Percentiles rank a stretch among this genome's conserved stretches.
Evolutionary conservation across 2,329 filamentous ascomycete species (phyloP).

Genomic region (Nemania abortiva): DNA sequence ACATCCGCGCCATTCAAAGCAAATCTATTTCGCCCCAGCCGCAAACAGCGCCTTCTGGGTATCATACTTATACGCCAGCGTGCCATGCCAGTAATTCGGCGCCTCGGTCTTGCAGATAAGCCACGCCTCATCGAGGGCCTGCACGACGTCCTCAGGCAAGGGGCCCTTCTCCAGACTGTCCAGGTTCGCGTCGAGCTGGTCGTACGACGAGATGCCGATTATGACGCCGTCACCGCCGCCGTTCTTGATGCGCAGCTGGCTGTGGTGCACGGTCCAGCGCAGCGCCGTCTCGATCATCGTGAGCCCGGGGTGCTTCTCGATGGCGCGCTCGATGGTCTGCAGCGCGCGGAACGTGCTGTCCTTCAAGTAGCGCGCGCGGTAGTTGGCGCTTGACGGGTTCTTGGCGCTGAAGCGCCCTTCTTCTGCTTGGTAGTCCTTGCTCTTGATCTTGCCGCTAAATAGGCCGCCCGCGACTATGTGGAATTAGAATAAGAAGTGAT

Average conservation of each 20-base stretch:
- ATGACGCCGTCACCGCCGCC: constrained; percentile 70
- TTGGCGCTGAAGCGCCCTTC: constrained; percentile 78
- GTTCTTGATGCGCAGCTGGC: constrained; percentile 63
- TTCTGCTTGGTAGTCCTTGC: constrained; percentile 68
- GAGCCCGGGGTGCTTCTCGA: constrained; percentile 72
- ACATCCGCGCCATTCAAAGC: not conserved
- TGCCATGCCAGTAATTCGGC: constrained; percentile 67
- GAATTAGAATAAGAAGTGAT: not conserved
- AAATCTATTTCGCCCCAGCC: constrained; percentile 54
- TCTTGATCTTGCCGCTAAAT: constrained; percentile 83
- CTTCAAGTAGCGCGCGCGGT: constrained; percentile 78
- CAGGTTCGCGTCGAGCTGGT: constrained; percentile 70
- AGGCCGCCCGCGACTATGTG: constrained; percentile 75
- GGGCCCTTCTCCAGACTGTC: constrained; percentile 74
- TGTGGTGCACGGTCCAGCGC: constrained; percentile 80
- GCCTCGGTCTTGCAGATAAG: constrained; percentile 70
- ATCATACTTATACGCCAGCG: constrained; percentile 76
- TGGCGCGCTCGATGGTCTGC: constrained; percentile 74
- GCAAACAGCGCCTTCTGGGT: constrained; percentile 71
- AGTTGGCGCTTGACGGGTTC: constrained; percentile 62
- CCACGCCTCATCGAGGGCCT: constrained; percentile 84
- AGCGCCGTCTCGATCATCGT: constrained; percentile 79
- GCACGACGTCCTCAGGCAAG: constrained; percentile 79
- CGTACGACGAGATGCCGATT: constrained; percentile 68
- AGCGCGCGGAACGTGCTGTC: constrained; percentile 74